Conservation (phyloP, 176 grass and related monocot species). For the Oryza brachyantha region DNA sequence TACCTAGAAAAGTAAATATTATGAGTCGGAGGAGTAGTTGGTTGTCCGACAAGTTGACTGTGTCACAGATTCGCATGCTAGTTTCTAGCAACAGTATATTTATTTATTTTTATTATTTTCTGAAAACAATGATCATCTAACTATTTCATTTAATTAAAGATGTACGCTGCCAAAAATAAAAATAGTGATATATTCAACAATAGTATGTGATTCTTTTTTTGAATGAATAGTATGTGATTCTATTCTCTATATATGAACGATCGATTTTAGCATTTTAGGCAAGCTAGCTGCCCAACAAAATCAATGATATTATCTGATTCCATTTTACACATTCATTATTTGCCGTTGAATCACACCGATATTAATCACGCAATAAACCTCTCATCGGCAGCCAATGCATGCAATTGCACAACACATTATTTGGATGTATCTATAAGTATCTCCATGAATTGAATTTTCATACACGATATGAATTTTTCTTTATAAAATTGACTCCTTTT, state of each 20-base stretch:
- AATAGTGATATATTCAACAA: no score
- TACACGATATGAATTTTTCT: neutral
- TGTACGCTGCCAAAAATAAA: neutral
- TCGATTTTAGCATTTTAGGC: neutral
- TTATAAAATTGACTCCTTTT: no score
- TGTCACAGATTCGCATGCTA: no score
- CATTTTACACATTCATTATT: neutral
- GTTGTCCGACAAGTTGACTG: no score
- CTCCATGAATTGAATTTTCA: neutral
- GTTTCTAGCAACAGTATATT: no score
- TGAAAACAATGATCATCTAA: no score
- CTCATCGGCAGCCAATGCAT: neutral
- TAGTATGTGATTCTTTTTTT: no score
- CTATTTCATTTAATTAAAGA: neutral
- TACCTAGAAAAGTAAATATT: no score
- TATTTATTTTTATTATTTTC: no score
- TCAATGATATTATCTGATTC: neutral
- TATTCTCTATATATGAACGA: neutral
- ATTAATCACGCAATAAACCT: neutral
- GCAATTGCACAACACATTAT: neutral
- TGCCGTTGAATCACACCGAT: neutral
- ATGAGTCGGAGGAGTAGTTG: no score
- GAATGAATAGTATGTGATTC: neutral
- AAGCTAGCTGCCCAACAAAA: neutral
- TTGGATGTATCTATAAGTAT: neutral